Conservation (phyloP, 2,329 filamentous ascomycete genomes). For the Venturia aucupariae region DNA sequence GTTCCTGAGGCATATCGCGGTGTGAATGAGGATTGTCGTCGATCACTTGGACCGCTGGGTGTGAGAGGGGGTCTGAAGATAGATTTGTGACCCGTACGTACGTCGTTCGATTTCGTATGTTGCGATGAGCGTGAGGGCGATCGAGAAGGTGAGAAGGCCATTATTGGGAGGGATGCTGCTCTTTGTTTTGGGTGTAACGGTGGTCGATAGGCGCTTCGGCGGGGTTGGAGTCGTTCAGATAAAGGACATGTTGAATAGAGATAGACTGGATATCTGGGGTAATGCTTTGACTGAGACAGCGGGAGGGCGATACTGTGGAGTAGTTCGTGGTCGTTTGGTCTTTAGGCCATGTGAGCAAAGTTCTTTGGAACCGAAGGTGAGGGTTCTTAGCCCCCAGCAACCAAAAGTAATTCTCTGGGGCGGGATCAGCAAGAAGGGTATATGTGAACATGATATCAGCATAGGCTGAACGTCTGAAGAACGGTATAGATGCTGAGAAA, state of each 20-base stretch:
- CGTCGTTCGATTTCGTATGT: not conserved
- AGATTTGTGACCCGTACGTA: not conserved
- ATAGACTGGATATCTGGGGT: not conserved
- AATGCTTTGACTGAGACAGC: not conserved
- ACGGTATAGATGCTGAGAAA: not conserved
- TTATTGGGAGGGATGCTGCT: not conserved
- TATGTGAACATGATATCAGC: not conserved
- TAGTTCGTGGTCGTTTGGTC: not conserved
- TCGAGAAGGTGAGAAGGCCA: not conserved
- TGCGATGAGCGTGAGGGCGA: constrained; percentile 4
- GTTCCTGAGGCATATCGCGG: constrained; percentile 8
- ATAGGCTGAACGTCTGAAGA: not conserved
- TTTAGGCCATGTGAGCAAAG: not conserved
- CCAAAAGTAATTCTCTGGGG: not conserved
- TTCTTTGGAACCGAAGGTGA: not conserved
- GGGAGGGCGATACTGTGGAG: not conserved
- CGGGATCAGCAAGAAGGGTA: not conserved
- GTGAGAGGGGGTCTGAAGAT: constrained; percentile 9
- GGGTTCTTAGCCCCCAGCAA: not conserved
- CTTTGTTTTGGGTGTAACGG: not conserved
- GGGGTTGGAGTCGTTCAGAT: not conserved
- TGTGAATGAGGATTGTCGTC: constrained; percentile 1
- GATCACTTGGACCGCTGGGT: not conserved
- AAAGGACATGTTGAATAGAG: not conserved
- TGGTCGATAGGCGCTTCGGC: not conserved